Evolutionary conservation across 2,329 filamentous ascomycete species (phyloP), one percentile per base, ranked within the genome.

Genomic region (Fusarium brevicatenulatum): DNA sequence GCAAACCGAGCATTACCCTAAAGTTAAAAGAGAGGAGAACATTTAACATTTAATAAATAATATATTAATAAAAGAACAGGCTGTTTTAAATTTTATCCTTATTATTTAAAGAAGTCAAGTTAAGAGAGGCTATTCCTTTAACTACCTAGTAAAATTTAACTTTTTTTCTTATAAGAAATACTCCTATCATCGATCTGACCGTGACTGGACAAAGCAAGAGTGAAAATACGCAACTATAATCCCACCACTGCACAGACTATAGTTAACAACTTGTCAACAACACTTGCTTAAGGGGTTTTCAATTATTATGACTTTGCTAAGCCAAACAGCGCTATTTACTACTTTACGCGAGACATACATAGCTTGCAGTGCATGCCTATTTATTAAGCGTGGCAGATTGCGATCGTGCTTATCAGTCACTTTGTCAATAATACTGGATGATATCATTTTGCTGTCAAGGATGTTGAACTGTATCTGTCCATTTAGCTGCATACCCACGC

Each of bases 401-500:
- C 13, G 12, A 39, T 21, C 2, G 10, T 9, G 15, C 36, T 40
- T 42, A 30, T 54, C 36, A 54, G 36, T 16, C 9, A 25, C 23
- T 54, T 30, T 10, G 7, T 16, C 6, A 8, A 30, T 43, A 43
- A 7, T 7, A 19, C 21, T 23, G 4, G 5, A 30, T 11, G 7
- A 23, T 32, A 55, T 43, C 5, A 15, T 8, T 5, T 23, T 18
- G 2, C 0, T 23, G 19, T 30, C 36, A 1, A 4, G 25, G 54
- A 36, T 47, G n/a, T 47, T 19, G 2, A 7, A 25, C 40, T 28
- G 30, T 13, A 18, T 47, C 54, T 36, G 40, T 36, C 18, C n/a
- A 57, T 57, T 25, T 10, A 57, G 9, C 10, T 36, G 7, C 19
- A 49, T 49, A 62, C 40, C 47, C 49, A 52, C 40, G 59, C 57